phyloP scores from a whole-genome alignment of 805 yeast genomes.

The Nakazawaea ishiwadae region DNA sequence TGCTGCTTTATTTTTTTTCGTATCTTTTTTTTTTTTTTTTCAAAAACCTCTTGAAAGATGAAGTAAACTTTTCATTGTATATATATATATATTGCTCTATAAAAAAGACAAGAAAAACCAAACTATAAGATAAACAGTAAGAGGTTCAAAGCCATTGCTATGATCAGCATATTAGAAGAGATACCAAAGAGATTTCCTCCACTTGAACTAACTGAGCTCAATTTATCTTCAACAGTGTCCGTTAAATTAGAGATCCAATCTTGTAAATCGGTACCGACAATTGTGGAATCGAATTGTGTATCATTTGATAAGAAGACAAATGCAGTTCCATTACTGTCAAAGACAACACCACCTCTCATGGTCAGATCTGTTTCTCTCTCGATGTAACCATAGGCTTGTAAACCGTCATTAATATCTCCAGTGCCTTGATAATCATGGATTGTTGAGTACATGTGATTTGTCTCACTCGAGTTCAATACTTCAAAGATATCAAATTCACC shows the following conservation, averaged over 20 bases:
- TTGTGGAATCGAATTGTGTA: conserved; percentile 42
- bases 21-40: background rate
- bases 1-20: conserved; percentile 2
- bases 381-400: conserved; percentile 52
- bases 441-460: conserved; percentile 55
- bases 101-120: background rate
- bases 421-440: conserved; percentile 76
- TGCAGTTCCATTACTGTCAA: conserved; percentile 56
- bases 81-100: background rate
- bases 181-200: background rate
- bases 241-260: conserved; percentile 31
- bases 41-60: background rate
- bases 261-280: conserved; percentile 39
- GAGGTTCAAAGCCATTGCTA: background rate
- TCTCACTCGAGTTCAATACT: conserved; percentile 59
- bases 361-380: conserved; percentile 43
- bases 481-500: conserved; percentile 79
- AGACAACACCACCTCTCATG: conserved; percentile 71
- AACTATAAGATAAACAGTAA: conserved; percentile 1
- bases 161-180: background rate
- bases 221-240: conserved; percentile 4
- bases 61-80: background rate
- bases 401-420: conserved; percentile 55
- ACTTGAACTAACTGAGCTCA: background rate
- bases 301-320: conserved; percentile 55